Conservation (phyloP, 768 basidiomycete genomes). For the Leccinum obscurum region DNA sequence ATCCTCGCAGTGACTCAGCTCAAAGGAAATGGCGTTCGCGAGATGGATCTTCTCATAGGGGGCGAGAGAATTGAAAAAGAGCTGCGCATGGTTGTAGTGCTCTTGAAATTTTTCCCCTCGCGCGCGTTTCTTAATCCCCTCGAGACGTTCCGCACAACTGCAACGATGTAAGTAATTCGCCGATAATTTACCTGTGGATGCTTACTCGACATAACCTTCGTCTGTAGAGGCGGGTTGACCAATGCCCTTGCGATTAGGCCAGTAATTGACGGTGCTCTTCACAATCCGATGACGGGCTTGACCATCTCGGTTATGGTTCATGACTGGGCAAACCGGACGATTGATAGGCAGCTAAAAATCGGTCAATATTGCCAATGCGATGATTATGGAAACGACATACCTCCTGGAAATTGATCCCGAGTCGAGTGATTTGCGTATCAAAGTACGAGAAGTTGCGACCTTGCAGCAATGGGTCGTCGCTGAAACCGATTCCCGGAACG, state of each 20-base stretch:
- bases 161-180: slow-evolving; percentile 10
- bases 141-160: slow-evolving; percentile 50
- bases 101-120: slow-evolving; percentile 78
- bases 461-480: slow-evolving; percentile 79
- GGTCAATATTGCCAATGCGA: neutral
- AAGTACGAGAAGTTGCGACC: slow-evolving; percentile 86
- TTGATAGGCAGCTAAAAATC: slow-evolving; percentile 72
- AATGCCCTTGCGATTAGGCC: slow-evolving; percentile 69
- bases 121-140: slow-evolving; percentile 57
- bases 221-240: slow-evolving; percentile 47
- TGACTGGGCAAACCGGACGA: slow-evolving; percentile 70
- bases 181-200: neutral
- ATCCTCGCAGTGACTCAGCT: slow-evolving; percentile 83
- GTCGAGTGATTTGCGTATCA: slow-evolving; percentile 79
- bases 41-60: slow-evolving; percentile 72
- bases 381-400: slow-evolving; percentile 29
- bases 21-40: slow-evolving; percentile 71
- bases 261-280: slow-evolving; percentile 69
- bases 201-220: slow-evolving; percentile 57
- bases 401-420: slow-evolving; percentile 81
- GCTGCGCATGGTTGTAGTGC: slow-evolving; percentile 67
- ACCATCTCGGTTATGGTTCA: slow-evolving; percentile 71
- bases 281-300: slow-evolving; percentile 55
- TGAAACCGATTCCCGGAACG: slow-evolving; percentile 69
- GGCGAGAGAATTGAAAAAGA: slow-evolving; percentile 83